Evolutionary conservation across 2,329 filamentous ascomycete genomes (phyloP).

Genomic region (Cordyceps sp.): DNA sequence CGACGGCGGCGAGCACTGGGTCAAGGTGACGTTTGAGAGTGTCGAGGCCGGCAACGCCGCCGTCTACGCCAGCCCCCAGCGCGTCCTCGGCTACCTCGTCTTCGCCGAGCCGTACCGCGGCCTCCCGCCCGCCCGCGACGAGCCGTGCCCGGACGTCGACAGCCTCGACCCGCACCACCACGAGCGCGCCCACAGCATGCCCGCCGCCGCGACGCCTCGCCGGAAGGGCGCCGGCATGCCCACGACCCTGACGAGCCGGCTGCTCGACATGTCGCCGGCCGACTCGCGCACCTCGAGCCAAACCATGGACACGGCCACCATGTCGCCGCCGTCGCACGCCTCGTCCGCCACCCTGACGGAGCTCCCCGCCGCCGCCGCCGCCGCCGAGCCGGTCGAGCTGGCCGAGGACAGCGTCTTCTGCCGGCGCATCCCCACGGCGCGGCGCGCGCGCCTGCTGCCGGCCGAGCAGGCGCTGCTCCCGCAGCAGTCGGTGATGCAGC

Average conservation of each 20-base stretch:
- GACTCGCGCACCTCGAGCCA: constrained; percentile 33
- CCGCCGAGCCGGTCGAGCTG: constrained; percentile 12
- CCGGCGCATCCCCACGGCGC: constrained; percentile 49
- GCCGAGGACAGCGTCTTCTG: constrained; percentile 29
- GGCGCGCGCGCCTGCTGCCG: constrained; percentile 46
- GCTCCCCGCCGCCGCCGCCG: constrained; percentile 3
- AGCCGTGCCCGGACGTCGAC: constrained; percentile 39
- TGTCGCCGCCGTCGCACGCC: constrained; percentile 24
- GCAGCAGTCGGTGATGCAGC: constrained; percentile 47
- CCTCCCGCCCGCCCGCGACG: constrained; percentile 45
- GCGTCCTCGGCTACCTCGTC: constrained; percentile 52
- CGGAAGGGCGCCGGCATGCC: constrained; percentile 15
- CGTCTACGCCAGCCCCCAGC: constrained; percentile 52
- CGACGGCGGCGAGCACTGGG: constrained; percentile 79
- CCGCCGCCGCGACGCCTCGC: constrained; percentile 11
- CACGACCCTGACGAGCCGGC: constrained; percentile 18
- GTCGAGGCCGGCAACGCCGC: constrained; percentile 54
- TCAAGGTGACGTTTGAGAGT: constrained; percentile 71
- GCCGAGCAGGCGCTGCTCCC: constrained; percentile 56
- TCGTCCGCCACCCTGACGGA: constrained; percentile 30
- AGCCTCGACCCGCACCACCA: constrained; percentile 12
- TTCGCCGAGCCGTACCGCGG: constrained; percentile 56
- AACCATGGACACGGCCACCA: constrained; percentile 40
- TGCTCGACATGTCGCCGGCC: constrained; percentile 23
- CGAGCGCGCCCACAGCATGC: constrained; percentile 19